Percentiles rank a stretch among this genome's conserved stretches.
phyloP scores from a whole-genome alignment of 2,329 filamentous ascomycete species.

The Phyllosticta ampelicida region DNA sequence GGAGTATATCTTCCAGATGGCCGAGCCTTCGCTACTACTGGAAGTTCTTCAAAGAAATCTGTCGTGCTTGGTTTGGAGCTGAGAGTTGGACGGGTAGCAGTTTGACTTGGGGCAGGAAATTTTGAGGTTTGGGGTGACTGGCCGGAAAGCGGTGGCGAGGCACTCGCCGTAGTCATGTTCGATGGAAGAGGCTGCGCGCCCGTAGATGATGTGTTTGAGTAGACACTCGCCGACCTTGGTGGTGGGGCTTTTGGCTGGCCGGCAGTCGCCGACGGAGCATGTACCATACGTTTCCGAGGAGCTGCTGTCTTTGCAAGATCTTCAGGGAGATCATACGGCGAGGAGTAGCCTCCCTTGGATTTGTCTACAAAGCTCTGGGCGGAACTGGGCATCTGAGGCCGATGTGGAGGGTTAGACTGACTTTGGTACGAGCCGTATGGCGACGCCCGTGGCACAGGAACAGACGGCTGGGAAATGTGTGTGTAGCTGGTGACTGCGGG shows the following conservation, averaged over 20 bases:
- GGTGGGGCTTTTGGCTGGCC: constrained; percentile 39
- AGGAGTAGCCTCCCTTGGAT: constrained; percentile 82
- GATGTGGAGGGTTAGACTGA: constrained; percentile 23
- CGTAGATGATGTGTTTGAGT: constrained; percentile 17
- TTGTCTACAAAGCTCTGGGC: constrained; percentile 81
- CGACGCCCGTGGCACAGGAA: constrained; percentile 17
- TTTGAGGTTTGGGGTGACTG: constrained; percentile 24
- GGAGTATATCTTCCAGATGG: constrained; percentile 29
- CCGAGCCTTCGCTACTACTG: constrained; percentile 32
- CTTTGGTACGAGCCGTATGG: constrained; percentile 16
- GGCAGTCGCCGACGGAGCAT: constrained; percentile 17
- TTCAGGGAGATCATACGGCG: constrained; percentile 89
- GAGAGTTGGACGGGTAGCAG: constrained; percentile 14
- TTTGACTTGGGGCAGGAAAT: constrained; percentile 1
- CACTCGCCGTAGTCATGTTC: constrained; percentile 23
- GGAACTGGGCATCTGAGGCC: constrained; percentile 39
- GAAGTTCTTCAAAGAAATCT: constrained; percentile 41
- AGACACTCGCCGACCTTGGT: constrained; percentile 53
- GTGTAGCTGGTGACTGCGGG: constrained; percentile 41
- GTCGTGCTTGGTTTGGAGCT: constrained; percentile 21
- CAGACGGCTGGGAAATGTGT: constrained; percentile 31
- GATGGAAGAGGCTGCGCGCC: constrained; percentile 18
- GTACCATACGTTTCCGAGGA: constrained; percentile 37
- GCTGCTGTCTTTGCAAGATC: constrained; percentile 64
- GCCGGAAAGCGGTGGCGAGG: constrained; percentile 32